Evolutionary conservation across 768 basidiomycete species (phyloP).

Genomic region (Mycena rebaudengoi): DNA sequence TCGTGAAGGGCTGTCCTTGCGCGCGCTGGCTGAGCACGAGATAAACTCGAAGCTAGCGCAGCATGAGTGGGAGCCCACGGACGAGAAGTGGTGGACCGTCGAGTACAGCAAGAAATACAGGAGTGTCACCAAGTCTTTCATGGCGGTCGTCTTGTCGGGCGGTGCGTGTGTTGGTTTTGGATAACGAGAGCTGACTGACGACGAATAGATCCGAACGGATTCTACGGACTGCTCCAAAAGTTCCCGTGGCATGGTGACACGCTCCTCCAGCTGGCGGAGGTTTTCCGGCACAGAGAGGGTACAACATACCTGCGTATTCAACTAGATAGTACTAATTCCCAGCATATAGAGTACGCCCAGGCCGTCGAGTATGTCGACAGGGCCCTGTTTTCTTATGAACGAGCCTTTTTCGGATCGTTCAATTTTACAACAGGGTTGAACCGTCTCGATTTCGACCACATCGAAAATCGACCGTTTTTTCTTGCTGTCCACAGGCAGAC

Average conservation of each 20-base stretch:
- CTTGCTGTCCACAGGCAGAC: constrained; percentile 87
- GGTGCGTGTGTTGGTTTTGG: constrained; percentile 56
- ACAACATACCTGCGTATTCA: neutral
- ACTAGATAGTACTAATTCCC: neutral
- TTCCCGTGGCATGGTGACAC: constrained; percentile 96
- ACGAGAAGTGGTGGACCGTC: constrained; percentile 90
- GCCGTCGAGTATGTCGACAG: constrained; percentile 91
- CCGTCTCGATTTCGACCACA: constrained; percentile 87
- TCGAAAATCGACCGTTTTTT: constrained; percentile 95
- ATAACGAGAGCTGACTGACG: neutral
- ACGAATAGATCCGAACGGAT: constrained; percentile 73
- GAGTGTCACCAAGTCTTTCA: constrained; percentile 81
- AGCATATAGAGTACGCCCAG: constrained; percentile 71
- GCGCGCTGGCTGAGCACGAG: constrained; percentile 66
- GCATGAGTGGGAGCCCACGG: constrained; percentile 49
- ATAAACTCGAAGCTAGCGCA: constrained; percentile 48
- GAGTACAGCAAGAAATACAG: constrained; percentile 89
- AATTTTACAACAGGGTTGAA: constrained; percentile 83
- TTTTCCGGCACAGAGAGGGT: constrained; percentile 91
- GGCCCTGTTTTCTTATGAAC: constrained; percentile 93
- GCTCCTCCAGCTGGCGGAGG: constrained; percentile 84
- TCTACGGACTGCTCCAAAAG: constrained; percentile 78
- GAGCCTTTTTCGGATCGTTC: constrained; percentile 87
- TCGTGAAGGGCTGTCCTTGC: constrained; percentile 78
- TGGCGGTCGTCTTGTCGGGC: constrained; percentile 82